phyloP scores from a whole-genome alignment of 163 green algal species.

The Chlorella variabilis region DNA sequence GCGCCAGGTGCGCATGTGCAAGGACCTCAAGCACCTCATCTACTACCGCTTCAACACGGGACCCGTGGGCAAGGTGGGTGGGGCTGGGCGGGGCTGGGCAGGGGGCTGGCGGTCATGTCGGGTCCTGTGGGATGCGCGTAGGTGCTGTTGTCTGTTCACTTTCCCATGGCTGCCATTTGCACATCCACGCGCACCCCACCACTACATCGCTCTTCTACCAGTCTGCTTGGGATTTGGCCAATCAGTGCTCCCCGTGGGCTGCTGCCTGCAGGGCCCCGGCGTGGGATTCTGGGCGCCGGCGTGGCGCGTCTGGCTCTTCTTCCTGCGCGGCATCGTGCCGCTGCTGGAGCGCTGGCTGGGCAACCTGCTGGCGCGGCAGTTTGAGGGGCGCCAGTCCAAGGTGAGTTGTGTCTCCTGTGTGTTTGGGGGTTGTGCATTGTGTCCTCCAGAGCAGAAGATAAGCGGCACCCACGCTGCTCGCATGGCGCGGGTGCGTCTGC shows the following conservation, averaged over 20 bases:
- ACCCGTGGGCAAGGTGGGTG: constrained; percentile 90
- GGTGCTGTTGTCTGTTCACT: no score
- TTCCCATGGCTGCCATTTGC: no score
- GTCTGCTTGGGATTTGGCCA: no score
- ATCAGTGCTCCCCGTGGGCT: no score
- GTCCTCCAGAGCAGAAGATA: no score
- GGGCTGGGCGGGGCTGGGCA: no score
- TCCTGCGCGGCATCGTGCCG: constrained; percentile 98
- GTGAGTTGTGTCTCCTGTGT: not conserved
- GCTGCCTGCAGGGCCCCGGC: constrained; percentile 77
- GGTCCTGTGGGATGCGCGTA: no score
- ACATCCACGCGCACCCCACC: no score
- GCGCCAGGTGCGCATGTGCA: constrained; percentile 99
- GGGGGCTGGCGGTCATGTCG: no score
- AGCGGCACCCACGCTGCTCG: no score
- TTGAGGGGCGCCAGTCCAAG: constrained; percentile 98
- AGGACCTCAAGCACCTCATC: constrained; percentile 97
- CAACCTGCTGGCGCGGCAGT: constrained; percentile 99
- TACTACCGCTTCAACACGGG: constrained; percentile 99
- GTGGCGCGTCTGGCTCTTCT: constrained; percentile 99
- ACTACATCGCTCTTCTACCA: no score
- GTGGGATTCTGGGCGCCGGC: constrained; percentile 99
- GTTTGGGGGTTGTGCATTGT: not conserved
- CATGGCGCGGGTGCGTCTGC: no score
- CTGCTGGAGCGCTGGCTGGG: constrained; percentile 99